phyloP scores from a whole-genome alignment of 495 filamentous ascomycete species.

The Xylaria palmicola region DNA sequence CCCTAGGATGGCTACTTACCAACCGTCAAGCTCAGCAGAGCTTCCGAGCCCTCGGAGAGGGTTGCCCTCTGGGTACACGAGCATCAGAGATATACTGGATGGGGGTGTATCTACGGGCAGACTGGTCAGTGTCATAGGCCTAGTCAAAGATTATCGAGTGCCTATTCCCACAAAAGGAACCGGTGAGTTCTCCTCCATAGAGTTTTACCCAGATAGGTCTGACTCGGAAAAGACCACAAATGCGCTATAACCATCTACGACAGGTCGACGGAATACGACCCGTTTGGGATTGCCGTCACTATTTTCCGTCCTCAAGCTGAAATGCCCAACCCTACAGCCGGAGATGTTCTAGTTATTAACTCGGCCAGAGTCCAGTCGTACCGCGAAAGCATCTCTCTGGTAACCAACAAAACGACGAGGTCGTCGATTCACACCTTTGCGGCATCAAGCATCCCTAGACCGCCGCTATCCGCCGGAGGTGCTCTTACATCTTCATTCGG shows the following conservation, averaged over 20 bases:
- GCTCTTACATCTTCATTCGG: conserved; percentile 27
- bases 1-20: conserved; percentile 15
- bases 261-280: conserved; percentile 34
- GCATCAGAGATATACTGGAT: conserved; percentile 34
- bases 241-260: conserved; percentile 39
- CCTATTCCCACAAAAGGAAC: conserved; percentile 40
- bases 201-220: not conserved
- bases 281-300: conserved; percentile 31
- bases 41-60: not conserved
- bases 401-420: conserved; percentile 38
- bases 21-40: conserved; percentile 18
- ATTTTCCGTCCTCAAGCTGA: conserved; percentile 43
- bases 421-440: conserved; percentile 38
- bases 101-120: conserved; percentile 17
- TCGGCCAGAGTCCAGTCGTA: conserved; percentile 40
- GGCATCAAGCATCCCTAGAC: conserved; percentile 39
- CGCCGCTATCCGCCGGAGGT: conserved; percentile 32
- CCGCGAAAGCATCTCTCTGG: conserved; percentile 33
- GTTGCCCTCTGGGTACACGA: conserved; percentile 33
- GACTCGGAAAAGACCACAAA: conserved; percentile 39
- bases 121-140: conserved; percentile 48
- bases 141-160: conserved; percentile 48
- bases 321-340: conserved; percentile 38
- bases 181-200: conserved; percentile 32
- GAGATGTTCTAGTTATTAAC: conserved; percentile 44